Base-by-base conservation (phyloP, 208 protist genomes). In the Crithidia fasciculata region DNA sequence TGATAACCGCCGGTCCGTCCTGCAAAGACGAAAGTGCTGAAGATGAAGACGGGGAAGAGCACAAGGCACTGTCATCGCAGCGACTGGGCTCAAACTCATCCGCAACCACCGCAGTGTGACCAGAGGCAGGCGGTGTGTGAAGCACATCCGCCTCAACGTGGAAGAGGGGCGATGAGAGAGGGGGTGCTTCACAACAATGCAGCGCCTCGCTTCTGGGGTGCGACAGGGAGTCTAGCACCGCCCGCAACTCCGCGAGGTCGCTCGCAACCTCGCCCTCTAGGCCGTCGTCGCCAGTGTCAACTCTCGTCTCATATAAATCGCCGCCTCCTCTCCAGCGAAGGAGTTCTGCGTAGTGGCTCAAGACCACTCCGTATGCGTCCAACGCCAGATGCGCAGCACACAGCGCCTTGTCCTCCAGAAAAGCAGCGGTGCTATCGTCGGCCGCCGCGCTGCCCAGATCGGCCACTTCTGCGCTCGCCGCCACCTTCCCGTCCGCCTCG, bases 241-340 rank as follows among this genome's bases (percentile, higher is more conserved):
- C 19, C 15, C 28, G 68, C n/a, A 80, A 53, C 61, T 74, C 67
- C 37, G 71, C 68, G n/a, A 80, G 55, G 43, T 80, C 68, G 5
- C 68, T 53, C 28, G 53, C 16, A 43, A 80, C 54, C 4, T 65
- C 74, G 16, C 52, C 61, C 44, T 52, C 13, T 4, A 73, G 18
- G 36, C 37, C 16, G 13, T 9, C 68, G 16, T 12, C 37, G 8
- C 3, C 18, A 3, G n/a, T n/a, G 8, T 47, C 2, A 5, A 6
- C 16, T 50, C 44, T 13, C 12, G 45, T 8, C 45, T 28, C 43
- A 39, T 53, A 0, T 36, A 57, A 18, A 49, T 5, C 16, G 19
- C 8, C 3, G 5, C 37, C 40, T 39, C 10, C 53, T 0, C 55
- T 18, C 8, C 37, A 4, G 54, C 36, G 65, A 47, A 70, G 40